These are phyloP conservation scores for Parafenestella ontariensis DNA, from an alignment of 2,329 filamentous ascomycete genomes.

Conservation along the genomic window DNA sequence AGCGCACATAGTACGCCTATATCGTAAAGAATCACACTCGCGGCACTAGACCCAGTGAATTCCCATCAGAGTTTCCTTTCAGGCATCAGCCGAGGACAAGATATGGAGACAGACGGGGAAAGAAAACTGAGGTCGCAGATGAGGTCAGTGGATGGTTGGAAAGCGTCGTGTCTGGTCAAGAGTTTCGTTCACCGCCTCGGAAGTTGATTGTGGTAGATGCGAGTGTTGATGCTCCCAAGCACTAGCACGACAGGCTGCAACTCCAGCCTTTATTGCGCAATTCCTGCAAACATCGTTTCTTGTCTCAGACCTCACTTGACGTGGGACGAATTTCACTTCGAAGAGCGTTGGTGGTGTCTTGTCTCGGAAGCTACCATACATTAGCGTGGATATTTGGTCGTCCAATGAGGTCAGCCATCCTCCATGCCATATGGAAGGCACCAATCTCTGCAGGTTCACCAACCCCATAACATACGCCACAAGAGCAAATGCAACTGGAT, in stretches of 20 bases:
- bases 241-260: neutral
- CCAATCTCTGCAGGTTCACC: neutral
- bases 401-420: neutral
- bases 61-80: too few relatives aligned
- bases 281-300: neutral
- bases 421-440: neutral
- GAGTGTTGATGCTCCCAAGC: neutral
- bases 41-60: too few relatives aligned
- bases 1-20: too few relatives aligned
- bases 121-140: neutral
- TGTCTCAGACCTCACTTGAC: neutral
- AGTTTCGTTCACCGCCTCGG: neutral
- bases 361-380: conserved; percentile 6
- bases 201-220: neutral
- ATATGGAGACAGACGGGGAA: neutral
- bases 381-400: neutral
- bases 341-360: conserved; percentile 1
- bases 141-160: neutral
- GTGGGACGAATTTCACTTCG: neutral
- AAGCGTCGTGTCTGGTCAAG: neutral
- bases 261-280: neutral
- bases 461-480: neutral
- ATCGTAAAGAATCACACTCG: too few relatives aligned
- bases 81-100: neutral
- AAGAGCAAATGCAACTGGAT: neutral